Base-by-base conservation (phyloP, 805 yeast species). In the Candida verbasci region DNA sequence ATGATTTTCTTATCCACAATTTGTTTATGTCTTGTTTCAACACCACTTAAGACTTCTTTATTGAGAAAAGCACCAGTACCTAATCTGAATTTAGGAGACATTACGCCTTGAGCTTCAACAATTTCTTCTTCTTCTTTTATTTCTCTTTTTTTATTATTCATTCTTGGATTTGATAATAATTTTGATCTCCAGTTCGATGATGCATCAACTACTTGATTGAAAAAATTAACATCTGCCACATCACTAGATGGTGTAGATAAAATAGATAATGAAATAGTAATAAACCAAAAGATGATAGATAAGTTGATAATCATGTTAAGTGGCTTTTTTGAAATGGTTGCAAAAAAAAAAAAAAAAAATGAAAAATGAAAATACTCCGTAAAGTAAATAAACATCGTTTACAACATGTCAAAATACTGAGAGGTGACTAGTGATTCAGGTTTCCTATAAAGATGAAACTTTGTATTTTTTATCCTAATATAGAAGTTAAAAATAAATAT, bases 1-100 rank as follows among this genome's bases (percentile, higher is more conserved):
- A 33, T 20, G 11, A 33, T 24, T 33, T 33, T 34, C 20, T 24
- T 27, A 24, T 34, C 20, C 16, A 21, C 24, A 30, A 26, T 17
- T 24, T 33, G 30, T 25, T 33, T 33, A 14, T 26, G 30, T 33
- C 36, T 31, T 9, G 34, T 31, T 22, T 28, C 31, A 16, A 22
- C 22, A 4, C 29, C 38, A 16, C 20, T 35, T 18, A 29, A 24
- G 7, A 26, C 28, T 27, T 39, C 44, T 22, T 42, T 42, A 29
- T 50, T 46, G 9, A 50, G 38, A 32, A 44, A 46, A 18, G 50
- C 32, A 3, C 56, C 56, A 9, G 52, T 47, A 31, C 52, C 49
- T 21, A 50, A 17, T 20, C 44, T 37, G 30, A 34, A 39, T 17
- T 31, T 36, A 3, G 42, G 42, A 10, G n/a, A n/a, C 10, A 22